Evolutionary conservation across 23 red algal species (phyloP), one percentile per base, ranked within the genome.

Genomic region (Gracilaria gracilis): DNA sequence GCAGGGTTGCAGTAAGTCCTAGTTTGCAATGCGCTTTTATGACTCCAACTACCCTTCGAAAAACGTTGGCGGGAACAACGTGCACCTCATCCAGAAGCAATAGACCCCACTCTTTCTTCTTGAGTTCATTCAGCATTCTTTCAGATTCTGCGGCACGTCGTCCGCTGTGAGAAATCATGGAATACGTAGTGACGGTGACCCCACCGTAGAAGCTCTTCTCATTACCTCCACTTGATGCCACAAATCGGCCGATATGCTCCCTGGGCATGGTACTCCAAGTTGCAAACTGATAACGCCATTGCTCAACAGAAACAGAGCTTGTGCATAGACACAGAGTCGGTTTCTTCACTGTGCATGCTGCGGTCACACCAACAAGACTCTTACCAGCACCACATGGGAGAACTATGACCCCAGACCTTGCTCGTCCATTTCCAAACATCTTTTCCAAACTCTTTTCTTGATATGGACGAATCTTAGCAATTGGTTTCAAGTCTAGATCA

Each of bases 401-500:
- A n/a, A 98, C 97, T 25, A 98, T 98, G 29, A 98, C 93, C 9
- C 97, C 97, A 32, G 93, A 98, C 20, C 97, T 72, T 9, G 97
- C 97, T n/a, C 94, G 86, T 13, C 97, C 97, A 50, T 98, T 98
- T 67, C 97, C 97, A 95, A 98, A 98, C 97, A 98, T 98, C 81
- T 98, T 98, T 51, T 94, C 90, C 62, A 98, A 84, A 46, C 89
- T 94, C 73, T 98, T 98, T 67, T 98, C 97, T 79, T 98, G 97
- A 62, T 98, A 98, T 23, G 97, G 97, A 21, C 97, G 97, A 48
- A 98, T 91, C 58, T 88, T 83, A 19, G 97, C 93, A 49, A 91
- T 93, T 46, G 97, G 93, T 76, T 96, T 98, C 36, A 98, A 80
- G 57, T 98, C 97, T 44, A 98, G 87, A 67, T 87, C 91, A 31